Base-by-base conservation (phyloP, 495 filamentous ascomycete genomes). In the Xylaria castorea region DNA sequence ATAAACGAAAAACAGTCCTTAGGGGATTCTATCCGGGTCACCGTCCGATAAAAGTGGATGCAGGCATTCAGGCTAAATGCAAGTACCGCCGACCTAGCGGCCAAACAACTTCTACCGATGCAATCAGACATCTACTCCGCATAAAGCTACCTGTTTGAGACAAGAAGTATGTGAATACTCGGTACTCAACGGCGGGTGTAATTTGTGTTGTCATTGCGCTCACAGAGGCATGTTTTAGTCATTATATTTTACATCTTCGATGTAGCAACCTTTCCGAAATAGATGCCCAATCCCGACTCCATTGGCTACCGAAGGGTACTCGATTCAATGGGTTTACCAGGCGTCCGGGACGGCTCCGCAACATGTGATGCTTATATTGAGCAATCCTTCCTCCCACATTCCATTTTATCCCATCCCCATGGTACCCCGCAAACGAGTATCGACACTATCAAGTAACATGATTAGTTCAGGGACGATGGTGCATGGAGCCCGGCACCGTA, bases 11-110 rank as follows among this genome's bases (percentile, higher is more conserved):
- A 51, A 55, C 27, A 60, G 3, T 36, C 18, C 30, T 22, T 40
- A 36, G 46, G 32, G 36, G 22, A 53, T 9, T 36, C 44, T 53
- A 34, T 18, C 51, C 36, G 36, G 12, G 11, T 30, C 46, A 20
- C 44, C 53, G 44, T 44, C 75, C 71, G 73, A 61, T 65, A 44
- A 71, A 40, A 68, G 66, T 61, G 50, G 50, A 70, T 58, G 66
- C 66, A 73, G 70, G 30, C 62, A 77, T 77, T 77, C 60, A 79
- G 77, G 77, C 77, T 79, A 75, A 79, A 77, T 75, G 42, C 44
- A 63, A 20, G 22, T 42, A 3, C 14, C 53, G 27, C 40, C 25
- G 32, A 22, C 55, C 66, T 20, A 5, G 14, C 64, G 42, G 25
- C 30, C 27, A 50, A 50, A 14, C 62, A 48, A 38, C 5, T 7